Evolutionary conservation across 2,329 filamentous ascomycete species (phyloP).

Genomic region (Fusarium coffeatum): DNA sequence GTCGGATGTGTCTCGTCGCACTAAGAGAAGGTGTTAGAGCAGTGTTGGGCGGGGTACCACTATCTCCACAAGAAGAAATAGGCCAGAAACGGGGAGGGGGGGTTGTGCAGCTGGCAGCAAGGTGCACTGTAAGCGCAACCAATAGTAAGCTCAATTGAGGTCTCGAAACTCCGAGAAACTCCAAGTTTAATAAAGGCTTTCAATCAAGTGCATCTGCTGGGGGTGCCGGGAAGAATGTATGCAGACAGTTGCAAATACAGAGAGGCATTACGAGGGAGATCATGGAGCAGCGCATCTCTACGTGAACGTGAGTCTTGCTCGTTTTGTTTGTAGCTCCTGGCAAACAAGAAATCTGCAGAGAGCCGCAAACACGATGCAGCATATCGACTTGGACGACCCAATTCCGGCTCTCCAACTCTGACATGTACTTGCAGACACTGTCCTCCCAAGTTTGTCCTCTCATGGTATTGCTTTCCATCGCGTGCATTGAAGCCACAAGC

Average conservation of each 20-base stretch:
- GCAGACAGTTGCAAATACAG: conserved; percentile 19
- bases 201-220: background rate
- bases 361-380: conserved; percentile 36
- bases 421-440: conserved; percentile 23
- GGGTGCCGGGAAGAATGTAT: background rate
- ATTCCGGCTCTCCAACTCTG: conserved; percentile 23
- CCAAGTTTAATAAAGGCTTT: conserved; percentile 1
- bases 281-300: conserved; percentile 39
- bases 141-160: conserved; percentile 34
- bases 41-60: conserved; percentile 30
- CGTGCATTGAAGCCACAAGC: conserved; percentile 13
- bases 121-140: conserved; percentile 22
- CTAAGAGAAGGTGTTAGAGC: conserved; percentile 54
- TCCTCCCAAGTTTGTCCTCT: conserved; percentile 24
- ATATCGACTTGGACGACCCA: conserved; percentile 25
- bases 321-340: conserved; percentile 35
- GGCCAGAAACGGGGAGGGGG: conserved; percentile 12
- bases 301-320: conserved; percentile 37
- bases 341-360: conserved; percentile 34
- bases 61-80: conserved; percentile 37
- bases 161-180: conserved; percentile 19
- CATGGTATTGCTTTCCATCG: conserved; percentile 19
- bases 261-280: conserved; percentile 37
- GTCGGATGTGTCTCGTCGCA: conserved; percentile 96
- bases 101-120: conserved; percentile 25